A percentile compares a stretch with the other conserved stretches of the same genome.
phyloP scores from a whole-genome alignment of 2,329 filamentous ascomycete genomes.

The Pseudohalonectria lignicola region DNA sequence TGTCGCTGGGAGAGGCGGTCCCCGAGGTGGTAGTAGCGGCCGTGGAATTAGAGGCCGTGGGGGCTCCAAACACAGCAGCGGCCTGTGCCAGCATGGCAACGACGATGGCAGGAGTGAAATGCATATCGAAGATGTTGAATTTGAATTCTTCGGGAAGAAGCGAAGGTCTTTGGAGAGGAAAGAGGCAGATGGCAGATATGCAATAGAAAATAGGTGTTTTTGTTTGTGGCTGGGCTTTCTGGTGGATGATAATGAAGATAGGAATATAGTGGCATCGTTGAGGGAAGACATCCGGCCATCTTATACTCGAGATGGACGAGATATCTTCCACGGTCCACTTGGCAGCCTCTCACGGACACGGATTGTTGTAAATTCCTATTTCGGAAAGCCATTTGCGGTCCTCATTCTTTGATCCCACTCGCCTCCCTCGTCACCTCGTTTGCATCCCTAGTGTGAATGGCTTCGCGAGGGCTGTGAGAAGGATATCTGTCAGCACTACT shows the following conservation, averaged over 20 bases:
- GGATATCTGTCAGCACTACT: no score
- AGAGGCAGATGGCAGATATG: background rate
- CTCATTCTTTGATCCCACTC: no score
- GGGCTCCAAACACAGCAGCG: slow-evolving; percentile 17
- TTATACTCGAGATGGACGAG: background rate
- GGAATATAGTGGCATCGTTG: background rate
- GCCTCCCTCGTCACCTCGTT: no score
- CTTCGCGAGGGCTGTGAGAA: no score
- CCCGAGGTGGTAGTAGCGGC: slow-evolving; percentile 3
- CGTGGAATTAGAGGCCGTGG: slow-evolving; percentile 4
- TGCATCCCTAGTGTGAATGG: no score
- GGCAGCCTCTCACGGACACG: no score
- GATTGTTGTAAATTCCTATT: no score
- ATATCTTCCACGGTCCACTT: no score
- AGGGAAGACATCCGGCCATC: background rate
- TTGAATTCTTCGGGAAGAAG: no score
- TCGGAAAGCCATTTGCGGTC: no score
- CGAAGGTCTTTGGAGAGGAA: slow-evolving; percentile 2
- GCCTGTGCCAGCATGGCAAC: slow-evolving; percentile 27
- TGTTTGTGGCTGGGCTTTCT: background rate
- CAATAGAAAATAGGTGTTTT: background rate
- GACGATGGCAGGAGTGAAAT: slow-evolving; percentile 19
- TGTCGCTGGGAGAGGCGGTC: slow-evolving; percentile 5
- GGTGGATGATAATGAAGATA: background rate
- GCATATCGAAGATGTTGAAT: slow-evolving; percentile 25